Evolutionary conservation across 2,329 filamentous ascomycete species (phyloP).

Genomic region (Aspergillus japonicus): DNA sequence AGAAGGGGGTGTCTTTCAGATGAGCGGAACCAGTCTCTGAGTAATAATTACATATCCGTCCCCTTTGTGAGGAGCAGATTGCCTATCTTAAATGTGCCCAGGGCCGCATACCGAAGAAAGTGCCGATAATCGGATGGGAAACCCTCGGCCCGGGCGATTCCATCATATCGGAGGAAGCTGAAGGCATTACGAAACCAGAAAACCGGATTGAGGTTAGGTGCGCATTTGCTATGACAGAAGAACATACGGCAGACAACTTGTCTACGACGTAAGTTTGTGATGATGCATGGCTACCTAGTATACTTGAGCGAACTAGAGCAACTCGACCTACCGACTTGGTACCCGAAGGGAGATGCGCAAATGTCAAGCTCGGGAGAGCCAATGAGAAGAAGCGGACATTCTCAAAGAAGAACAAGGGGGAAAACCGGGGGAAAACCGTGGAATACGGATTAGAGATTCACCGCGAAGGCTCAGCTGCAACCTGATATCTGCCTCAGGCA

Average conservation of each 20-base stretch:
- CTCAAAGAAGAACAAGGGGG: neutral
- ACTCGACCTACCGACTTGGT: no score
- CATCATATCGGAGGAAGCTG: neutral
- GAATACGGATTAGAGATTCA: no score
- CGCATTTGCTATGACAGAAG: neutral
- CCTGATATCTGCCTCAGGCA: no score
- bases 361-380: neutral
- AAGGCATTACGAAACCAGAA: neutral
- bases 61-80: neutral
- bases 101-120: neutral
- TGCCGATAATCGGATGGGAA: neutral
- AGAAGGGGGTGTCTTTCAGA: no score
- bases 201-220: neutral
- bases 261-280: neutral
- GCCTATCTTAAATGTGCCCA: neutral
- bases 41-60: neutral
- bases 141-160: neutral
- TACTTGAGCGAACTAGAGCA: no score
- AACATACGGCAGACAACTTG: neutral
- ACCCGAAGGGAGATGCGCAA: no score
- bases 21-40: neutral
- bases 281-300: no score
- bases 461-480: no score
- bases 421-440: no score
- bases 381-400: neutral